Percentiles rank a stretch among this genome's conserved stretches.
These are phyloP conservation scores for Fusarium nanum DNA, from an alignment of 2,329 filamentous ascomycete genomes.

Conservation along the genomic window DNA sequence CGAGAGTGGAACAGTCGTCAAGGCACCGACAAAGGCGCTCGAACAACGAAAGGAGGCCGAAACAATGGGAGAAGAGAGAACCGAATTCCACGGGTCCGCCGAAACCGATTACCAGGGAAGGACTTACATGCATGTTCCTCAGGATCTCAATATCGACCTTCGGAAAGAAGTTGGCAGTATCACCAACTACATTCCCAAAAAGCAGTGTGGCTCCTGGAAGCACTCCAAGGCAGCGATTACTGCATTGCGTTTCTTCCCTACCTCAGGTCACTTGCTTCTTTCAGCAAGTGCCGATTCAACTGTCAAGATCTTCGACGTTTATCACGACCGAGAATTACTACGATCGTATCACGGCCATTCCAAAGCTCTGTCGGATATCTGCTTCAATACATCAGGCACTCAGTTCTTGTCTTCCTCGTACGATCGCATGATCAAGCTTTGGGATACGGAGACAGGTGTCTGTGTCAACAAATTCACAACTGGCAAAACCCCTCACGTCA, in stretches of 20 bases:
- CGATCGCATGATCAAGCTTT: constrained; percentile 95
- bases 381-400: constrained; percentile 84
- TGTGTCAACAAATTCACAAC: constrained; percentile 91
- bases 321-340: constrained; percentile 87
- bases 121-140: constrained; percentile 97
- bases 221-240: constrained; percentile 88
- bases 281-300: constrained; percentile 91
- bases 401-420: constrained; percentile 93
- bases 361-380: constrained; percentile 89
- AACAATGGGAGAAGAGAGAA: constrained; percentile 78
- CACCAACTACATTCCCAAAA: constrained; percentile 96
- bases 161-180: constrained; percentile 81
- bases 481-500: constrained; percentile 93
- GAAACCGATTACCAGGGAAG: constrained; percentile 93
- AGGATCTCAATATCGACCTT: constrained; percentile 87
- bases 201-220: constrained; percentile 90
- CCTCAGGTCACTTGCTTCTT: constrained; percentile 86
- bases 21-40: constrained; percentile 66
- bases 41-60: constrained; percentile 68
- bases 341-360: constrained; percentile 92
- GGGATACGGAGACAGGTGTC: constrained; percentile 95
- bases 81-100: constrained; percentile 84
- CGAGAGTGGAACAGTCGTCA: constrained; percentile 70
- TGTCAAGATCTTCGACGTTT: constrained; percentile 94
- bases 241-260: constrained; percentile 88